Evolutionary conservation across 1,284 basidiomycete genomes (phyloP), one percentile per base, ranked within the genome.

Genomic region (Cronartium quercuum): DNA sequence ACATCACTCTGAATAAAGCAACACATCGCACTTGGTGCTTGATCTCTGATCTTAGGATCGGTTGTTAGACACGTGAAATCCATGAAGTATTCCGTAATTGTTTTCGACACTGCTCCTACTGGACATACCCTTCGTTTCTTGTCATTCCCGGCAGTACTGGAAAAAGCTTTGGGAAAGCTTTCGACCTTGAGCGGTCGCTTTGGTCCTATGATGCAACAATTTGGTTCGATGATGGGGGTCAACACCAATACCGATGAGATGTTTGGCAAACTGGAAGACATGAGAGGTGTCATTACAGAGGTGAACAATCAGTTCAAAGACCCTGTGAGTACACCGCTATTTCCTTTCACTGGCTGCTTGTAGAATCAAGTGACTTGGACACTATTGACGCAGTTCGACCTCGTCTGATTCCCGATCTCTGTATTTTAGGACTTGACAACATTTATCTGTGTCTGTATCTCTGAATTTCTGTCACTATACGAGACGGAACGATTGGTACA

Each of bases 291-390:
- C 76, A 98, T 99, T 80, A 97, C 92, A 34, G 96, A 99, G 82
- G 95, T 99, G 76, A 98, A 98, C 86, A 91, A 91, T 0, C 96
- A 99, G 81, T 98, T 98, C 86, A 98, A 98, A 83, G 94, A 98
- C 83, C 92, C 95, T 3, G 92, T 93, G 79, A 77, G 90, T 86
- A 4, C 66, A 6, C n/a, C n/a, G 13, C 1, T 24, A 63, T 67
- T 60, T n/a, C 34, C 57, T 21, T 57, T 38, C 24, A 12, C 41
- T 15, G 9, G 24, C 18, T 51, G 12, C 12, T n/a, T n/a, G 12
- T 51, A 12, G 12, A n/a, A 40, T 47, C 29, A 65, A 35, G 69
- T 37, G 18, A 64, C n/a, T 58, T 21, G 58, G 41, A n/a, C 42
- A n/a, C 21, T 21, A 15, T 65, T 29, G 18, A 35, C 24, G 29